Evolutionary conservation across 2,329 filamentous ascomycete genomes (phyloP).

Genomic region (Thelonectria blattea): DNA sequence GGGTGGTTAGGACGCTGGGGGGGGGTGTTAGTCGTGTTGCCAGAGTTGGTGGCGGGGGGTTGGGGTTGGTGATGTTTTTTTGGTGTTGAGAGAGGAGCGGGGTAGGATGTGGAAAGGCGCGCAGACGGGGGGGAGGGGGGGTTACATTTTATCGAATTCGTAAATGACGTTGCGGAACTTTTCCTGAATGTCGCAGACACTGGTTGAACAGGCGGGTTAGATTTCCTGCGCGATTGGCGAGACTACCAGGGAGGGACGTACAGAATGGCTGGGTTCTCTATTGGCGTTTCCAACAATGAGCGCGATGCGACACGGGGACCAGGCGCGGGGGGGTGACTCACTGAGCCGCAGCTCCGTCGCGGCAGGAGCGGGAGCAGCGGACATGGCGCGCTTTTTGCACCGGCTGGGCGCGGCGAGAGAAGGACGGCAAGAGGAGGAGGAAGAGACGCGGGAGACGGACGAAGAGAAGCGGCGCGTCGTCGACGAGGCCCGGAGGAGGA

Average conservation of each 20-base stretch:
- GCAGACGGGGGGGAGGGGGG: neutral
- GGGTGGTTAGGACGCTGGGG: slow-evolving; percentile 66
- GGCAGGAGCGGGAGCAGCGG: slow-evolving; percentile 18
- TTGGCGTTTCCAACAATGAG: neutral
- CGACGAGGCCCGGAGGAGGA: neutral
- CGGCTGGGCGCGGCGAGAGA: neutral
- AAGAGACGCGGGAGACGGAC: neutral
- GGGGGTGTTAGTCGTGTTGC: slow-evolving; percentile 6
- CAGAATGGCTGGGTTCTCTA: slow-evolving; percentile 59
- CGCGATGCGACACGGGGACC: neutral
- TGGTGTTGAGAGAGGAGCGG: neutral
- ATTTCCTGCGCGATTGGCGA: neutral
- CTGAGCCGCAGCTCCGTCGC: slow-evolving; percentile 42
- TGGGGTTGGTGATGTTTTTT: slow-evolving; percentile 22
- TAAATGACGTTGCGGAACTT: slow-evolving; percentile 85
- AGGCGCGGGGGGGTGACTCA: slow-evolving; percentile 35
- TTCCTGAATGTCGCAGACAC: slow-evolving; percentile 94
- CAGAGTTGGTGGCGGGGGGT: neutral
- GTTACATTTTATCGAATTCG: slow-evolving; percentile 81
- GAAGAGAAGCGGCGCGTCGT: neutral
- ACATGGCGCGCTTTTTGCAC: slow-evolving; percentile 22
- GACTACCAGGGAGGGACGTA: too few relatives aligned
- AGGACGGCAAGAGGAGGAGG: neutral
- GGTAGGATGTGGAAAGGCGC: neutral
- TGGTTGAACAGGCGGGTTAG: slow-evolving; percentile 1